Percentiles rank a stretch among this genome's conserved stretches.
phyloP scores from a whole-genome alignment of 768 basidiomycete species.

The Mycena maculata region DNA sequence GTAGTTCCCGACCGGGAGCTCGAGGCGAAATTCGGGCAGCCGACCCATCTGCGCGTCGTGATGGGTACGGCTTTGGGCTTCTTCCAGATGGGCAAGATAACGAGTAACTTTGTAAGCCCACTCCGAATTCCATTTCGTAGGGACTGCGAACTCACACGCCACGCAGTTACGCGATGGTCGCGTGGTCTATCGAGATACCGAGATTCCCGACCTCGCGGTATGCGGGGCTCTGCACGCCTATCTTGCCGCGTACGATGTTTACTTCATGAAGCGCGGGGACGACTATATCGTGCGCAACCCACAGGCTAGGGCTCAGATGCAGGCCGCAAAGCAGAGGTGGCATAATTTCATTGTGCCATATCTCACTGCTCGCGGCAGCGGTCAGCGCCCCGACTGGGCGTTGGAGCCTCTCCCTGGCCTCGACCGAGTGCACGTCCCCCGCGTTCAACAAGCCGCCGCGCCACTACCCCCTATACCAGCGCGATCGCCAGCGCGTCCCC shows the following conservation, averaged over 20 bases:
- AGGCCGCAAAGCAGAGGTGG: constrained; percentile 16
- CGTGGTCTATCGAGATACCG: neutral
- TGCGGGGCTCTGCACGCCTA: neutral
- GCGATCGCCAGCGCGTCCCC: too few relatives aligned
- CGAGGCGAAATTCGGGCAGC: neutral
- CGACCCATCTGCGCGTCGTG: neutral
- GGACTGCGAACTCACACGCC: constrained; percentile 4
- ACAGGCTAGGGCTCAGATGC: neutral
- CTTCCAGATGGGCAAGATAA: constrained; percentile 1
- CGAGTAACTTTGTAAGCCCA: neutral
- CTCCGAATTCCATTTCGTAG: neutral
- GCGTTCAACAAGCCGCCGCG: too few relatives aligned
- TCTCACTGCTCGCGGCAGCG: neutral
- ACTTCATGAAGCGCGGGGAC: neutral
- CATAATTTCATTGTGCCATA: constrained; percentile 8
- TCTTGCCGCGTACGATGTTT: neutral
- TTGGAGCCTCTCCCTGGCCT: neutral
- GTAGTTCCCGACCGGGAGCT: neutral
- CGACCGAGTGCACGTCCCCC: neutral
- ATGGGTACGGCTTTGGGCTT: neutral
- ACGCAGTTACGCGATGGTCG: neutral
- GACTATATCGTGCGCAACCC: neutral
- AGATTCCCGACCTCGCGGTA: neutral
- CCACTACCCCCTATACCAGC: too few relatives aligned
- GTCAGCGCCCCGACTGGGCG: neutral